phyloP scores from a whole-genome alignment of 768 basidiomycete genomes.

The Amanita pallidorosea region DNA sequence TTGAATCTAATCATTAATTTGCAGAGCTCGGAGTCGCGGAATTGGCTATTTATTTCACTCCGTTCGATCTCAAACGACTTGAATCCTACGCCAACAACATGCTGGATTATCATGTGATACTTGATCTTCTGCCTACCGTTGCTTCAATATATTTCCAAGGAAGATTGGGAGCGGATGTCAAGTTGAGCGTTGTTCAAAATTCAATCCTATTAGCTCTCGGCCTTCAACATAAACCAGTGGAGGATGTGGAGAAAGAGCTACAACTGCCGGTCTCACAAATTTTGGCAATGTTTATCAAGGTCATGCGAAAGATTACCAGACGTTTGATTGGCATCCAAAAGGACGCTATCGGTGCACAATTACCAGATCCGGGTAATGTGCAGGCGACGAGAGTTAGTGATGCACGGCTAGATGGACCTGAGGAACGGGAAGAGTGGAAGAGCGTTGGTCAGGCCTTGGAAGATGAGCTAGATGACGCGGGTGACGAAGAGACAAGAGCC shows the following conservation, averaged over 20 bases:
- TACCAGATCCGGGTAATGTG: constrained; percentile 16
- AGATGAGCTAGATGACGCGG: constrained; percentile 71
- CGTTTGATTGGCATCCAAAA: constrained; percentile 71
- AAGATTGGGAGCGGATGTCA: constrained; percentile 52
- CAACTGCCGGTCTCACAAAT: constrained; percentile 78
- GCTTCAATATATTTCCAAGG: constrained; percentile 81
- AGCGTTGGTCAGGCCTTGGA: constrained; percentile 38
- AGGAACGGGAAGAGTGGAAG: constrained; percentile 23
- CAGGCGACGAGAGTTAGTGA: constrained; percentile 7
- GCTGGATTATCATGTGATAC: constrained; percentile 92
- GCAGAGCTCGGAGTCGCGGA: constrained; percentile 25
- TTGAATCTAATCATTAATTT: neutral
- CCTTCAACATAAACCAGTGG: constrained; percentile 79
- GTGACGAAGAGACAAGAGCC: constrained; percentile 56
- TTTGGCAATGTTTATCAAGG: constrained; percentile 85
- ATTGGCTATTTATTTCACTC: constrained; percentile 58
- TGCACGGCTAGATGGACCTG: constrained; percentile 1
- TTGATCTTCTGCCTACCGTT: constrained; percentile 80
- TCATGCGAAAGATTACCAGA: constrained; percentile 76
- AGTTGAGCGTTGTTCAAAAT: constrained; percentile 80
- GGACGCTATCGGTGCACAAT: constrained; percentile 55
- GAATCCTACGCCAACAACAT: constrained; percentile 94
- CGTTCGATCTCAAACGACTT: constrained; percentile 93
- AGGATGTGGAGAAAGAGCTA: constrained; percentile 83
- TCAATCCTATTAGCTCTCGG: constrained; percentile 86